Conservation (phyloP, 768 basidiomycete species). For the Terana coerulea region DNA sequence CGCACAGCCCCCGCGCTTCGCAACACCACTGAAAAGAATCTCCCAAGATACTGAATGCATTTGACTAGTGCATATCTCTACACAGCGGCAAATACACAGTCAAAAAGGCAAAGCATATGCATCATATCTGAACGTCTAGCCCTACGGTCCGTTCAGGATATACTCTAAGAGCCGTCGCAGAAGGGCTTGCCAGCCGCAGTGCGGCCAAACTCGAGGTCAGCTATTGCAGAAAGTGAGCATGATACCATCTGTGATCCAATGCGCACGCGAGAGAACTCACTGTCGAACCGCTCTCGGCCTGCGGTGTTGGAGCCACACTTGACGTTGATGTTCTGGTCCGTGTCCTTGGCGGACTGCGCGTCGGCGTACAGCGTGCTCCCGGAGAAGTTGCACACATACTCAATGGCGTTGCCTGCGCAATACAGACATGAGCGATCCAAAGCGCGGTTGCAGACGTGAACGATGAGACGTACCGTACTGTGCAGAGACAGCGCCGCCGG, state of each 20-base stretch:
- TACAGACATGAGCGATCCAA: not conserved
- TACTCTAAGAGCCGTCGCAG: no score
- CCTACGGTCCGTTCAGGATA: no score
- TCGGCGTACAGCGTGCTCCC: not conserved
- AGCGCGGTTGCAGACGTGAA: no score
- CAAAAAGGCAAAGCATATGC: no score
- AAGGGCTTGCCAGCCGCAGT: constrained; percentile 1
- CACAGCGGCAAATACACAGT: no score
- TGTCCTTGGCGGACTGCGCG: not conserved
- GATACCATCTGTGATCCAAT: not conserved
- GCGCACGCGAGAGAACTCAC: no score
- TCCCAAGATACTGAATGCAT: no score
- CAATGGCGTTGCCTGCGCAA: not conserved
- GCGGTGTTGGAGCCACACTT: constrained; percentile 1
- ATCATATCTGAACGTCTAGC: no score
- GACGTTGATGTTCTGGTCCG: not conserved
- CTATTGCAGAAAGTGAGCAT: not conserved
- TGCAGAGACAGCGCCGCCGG: not conserved
- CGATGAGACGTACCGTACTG: not conserved
- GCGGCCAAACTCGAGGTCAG: not conserved
- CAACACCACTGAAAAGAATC: no score
- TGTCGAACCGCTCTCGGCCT: not conserved
- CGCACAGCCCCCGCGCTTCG: no score
- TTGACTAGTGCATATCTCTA: no score
- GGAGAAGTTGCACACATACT: constrained; percentile 4